Evolutionary conservation across 495 filamentous ascomycete species (phyloP), one percentile per base, ranked within the genome.

Genomic region (Pyronema omphalodes): DNA sequence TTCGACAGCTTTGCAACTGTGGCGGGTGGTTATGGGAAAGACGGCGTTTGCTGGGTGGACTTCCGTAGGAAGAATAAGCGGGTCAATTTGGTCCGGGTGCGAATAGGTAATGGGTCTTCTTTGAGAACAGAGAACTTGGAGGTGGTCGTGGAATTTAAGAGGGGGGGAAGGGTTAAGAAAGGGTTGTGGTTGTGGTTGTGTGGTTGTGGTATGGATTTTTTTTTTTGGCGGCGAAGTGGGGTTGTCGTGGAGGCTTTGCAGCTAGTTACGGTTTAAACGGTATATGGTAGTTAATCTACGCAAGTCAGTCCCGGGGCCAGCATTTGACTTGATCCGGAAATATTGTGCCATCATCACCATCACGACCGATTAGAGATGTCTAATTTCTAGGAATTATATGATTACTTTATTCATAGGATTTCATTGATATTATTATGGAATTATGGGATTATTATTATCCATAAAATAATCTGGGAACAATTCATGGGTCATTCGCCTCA

Each of bases 1-100:
- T 54, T 40, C 52, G 52, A 54, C 52, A 54, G 52, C 52, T 54
- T 54, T 54, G 52, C 52, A 39, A 45, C 36, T 46, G 19, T 9
- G 52, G 29, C 15, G 14, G 52, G 19, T 15, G 17, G 14, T 9
- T 12, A 35, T n/a, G 37, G 51, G 51, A 29, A 9, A 23, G 35
- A 8, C 12, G 51, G 51, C 8, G 33, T 47, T 47, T 43, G 39
- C 12, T 12, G 39, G 6, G 39, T 12, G 17, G 6, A 43, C 12
- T 43, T 6, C 12, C 17, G 12, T 12, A 43, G 12, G 17, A 43
- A 43, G 39, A 6, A 43, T 43, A 12, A 17, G 39, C 17, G 39
- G 39, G 12, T 12, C 17, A 17, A 43, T 12, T 12, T 43, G 39
- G 39, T 1, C 39, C 6, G 39, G 6, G 39, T 43, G 23, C 39